A percentile compares a stretch with the other conserved stretches of the same genome.
Evolutionary conservation across 2,329 filamentous ascomycete genomes (phyloP).

Genomic region (Ceratocystis diversiconidia): DNA sequence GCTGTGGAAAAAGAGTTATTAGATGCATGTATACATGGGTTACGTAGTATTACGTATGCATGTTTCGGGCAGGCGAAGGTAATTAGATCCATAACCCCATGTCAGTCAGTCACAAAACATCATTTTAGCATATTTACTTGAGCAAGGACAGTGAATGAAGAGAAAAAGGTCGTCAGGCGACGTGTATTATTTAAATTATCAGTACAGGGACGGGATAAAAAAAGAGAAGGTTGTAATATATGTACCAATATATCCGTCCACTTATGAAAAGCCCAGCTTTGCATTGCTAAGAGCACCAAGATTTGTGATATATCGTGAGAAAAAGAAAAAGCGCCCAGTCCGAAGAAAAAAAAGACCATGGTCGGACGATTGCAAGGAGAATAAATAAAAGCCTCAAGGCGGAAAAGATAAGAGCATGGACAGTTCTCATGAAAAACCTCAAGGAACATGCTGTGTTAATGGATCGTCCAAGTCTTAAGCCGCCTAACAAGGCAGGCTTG

Average conservation of each 20-base stretch:
- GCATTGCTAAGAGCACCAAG: not conserved
- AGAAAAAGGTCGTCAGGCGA: not conserved
- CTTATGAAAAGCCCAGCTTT: slow-evolving; percentile 5
- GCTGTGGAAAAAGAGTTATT: not conserved
- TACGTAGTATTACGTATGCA: not conserved
- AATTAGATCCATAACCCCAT: not conserved
- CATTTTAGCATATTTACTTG: not conserved
- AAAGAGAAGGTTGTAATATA: not conserved
- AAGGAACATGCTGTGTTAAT: no score
- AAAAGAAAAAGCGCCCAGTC: not conserved
- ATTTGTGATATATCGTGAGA: slow-evolving; percentile 12
- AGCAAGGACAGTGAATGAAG: not conserved
- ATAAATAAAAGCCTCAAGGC: not conserved
- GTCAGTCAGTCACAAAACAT: not conserved
- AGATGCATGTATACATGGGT: not conserved
- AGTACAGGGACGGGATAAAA: not conserved
- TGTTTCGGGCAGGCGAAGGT: not conserved
- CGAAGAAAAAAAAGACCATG: not conserved
- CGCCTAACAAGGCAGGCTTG: not conserved
- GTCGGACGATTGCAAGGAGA: not conserved
- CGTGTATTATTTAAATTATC: not conserved
- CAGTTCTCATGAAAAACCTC: not conserved
- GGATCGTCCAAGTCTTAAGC: not conserved
- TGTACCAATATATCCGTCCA: not conserved
- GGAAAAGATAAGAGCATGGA: not conserved